Conservation (phyloP, 2,329 filamentous ascomycete genomes). For the Sporothrix curviconia region DNA sequence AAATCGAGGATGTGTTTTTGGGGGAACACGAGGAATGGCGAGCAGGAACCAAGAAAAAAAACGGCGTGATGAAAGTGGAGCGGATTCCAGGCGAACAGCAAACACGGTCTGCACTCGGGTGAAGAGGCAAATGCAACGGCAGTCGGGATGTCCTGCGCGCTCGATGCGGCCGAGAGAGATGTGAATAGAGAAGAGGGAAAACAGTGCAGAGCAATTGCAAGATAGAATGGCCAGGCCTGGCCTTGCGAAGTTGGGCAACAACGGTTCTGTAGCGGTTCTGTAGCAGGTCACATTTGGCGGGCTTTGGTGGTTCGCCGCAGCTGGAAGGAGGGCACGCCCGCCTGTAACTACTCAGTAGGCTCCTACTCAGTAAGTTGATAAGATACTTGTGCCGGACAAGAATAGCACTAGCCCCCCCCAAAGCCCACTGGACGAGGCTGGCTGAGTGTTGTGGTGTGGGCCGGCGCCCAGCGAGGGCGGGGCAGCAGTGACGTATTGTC, state of each 20-base stretch:
- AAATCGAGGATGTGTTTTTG: too few relatives aligned
- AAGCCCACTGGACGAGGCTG: slow-evolving; percentile 11
- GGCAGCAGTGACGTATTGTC: slow-evolving; percentile 18
- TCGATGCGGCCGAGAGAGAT: slow-evolving; percentile 1
- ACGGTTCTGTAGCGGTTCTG: too few relatives aligned
- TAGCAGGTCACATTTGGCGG: not conserved
- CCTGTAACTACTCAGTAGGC: too few relatives aligned
- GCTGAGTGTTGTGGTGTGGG: slow-evolving; percentile 9
- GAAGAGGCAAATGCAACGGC: not conserved
- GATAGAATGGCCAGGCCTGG: not conserved
- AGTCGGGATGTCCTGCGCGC: not conserved
- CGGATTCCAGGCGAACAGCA: not conserved
- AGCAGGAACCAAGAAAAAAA: not conserved
- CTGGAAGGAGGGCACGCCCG: not conserved
- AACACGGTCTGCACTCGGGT: not conserved
- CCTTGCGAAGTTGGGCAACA: not conserved
- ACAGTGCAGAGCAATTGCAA: not conserved
- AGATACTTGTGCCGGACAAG: not conserved
- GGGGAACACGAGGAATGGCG: too few relatives aligned
- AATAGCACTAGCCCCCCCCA: not conserved
- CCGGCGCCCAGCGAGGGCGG: slow-evolving; percentile 5
- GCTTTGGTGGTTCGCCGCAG: not conserved
- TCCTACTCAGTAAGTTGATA: too few relatives aligned
- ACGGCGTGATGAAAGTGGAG: not conserved
- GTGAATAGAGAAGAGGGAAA: not conserved